A percentile compares a stretch with the other conserved stretches of the same genome.
Conservation (phyloP, 1,284 basidiomycete species). For the Meripilus lineatus region DNA sequence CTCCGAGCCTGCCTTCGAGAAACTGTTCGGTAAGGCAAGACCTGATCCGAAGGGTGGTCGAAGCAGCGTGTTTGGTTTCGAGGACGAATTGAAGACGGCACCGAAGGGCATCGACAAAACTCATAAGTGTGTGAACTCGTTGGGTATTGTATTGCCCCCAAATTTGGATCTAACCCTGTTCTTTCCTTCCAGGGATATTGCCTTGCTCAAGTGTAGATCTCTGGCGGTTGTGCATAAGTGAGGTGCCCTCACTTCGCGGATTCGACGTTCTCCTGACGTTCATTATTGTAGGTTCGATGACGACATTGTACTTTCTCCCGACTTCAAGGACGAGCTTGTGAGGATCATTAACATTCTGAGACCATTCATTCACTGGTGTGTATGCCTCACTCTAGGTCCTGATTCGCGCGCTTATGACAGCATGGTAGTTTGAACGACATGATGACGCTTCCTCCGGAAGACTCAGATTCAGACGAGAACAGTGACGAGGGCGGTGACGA, state of each 20-base stretch:
- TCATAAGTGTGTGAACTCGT: constrained; percentile 48
- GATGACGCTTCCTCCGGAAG: constrained; percentile 44
- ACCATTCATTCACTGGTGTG: constrained; percentile 83
- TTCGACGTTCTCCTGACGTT: not conserved
- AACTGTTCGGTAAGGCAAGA: constrained; percentile 66
- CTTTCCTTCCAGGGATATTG: constrained; percentile 62
- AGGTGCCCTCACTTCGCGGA: constrained; percentile 19
- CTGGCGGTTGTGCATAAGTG: constrained; percentile 69
- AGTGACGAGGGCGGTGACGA: constrained; percentile 15
- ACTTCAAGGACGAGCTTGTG: constrained; percentile 63
- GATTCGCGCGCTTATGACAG: not conserved
- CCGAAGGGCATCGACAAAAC: constrained; percentile 85
- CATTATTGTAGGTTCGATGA: constrained; percentile 73
- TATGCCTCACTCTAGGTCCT: constrained; percentile 6
- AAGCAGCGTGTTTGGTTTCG: constrained; percentile 74
- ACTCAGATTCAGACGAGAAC: constrained; percentile 30
- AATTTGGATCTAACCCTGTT: not conserved
- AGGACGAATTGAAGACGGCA: constrained; percentile 77
- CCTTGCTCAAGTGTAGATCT: constrained; percentile 79
- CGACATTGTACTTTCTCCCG: constrained; percentile 59
- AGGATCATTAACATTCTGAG: constrained; percentile 51
- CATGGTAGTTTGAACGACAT: constrained; percentile 64
- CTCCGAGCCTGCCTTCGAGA: constrained; percentile 59
- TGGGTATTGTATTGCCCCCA: not conserved
- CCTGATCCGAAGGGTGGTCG: constrained; percentile 57